Evolutionary conservation across 225 moss, liverwort and hornwort species (phyloP).

Genomic region (Pseudoscleropodium purum): DNA sequence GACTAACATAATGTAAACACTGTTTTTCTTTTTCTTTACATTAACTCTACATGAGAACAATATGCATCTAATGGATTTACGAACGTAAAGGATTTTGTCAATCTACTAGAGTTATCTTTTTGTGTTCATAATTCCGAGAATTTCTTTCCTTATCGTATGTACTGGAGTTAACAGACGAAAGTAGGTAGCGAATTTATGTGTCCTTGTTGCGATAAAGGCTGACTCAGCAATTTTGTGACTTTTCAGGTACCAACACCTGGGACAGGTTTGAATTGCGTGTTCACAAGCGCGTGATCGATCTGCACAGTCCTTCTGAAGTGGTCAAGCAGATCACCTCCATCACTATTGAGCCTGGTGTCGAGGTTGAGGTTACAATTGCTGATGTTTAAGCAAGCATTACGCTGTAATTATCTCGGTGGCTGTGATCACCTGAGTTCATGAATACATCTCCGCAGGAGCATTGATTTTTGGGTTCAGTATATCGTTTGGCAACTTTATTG

Average conservation of each 20-base stretch:
- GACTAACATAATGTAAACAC: background rate
- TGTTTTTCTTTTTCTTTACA: background rate
- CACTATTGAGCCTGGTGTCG: constrained; percentile 62
- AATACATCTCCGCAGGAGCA: background rate
- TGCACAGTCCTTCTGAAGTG: constrained; percentile 61
- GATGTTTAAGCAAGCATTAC: constrained; percentile 30
- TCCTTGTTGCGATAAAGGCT: background rate
- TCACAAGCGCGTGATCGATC: constrained; percentile 65
- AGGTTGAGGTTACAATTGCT: constrained; percentile 65
- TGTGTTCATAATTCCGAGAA: background rate
- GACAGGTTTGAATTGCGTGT: constrained; percentile 71
- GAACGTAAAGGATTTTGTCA: too few relatives aligned
- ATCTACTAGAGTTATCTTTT: too few relatives aligned
- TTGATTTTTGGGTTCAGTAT: background rate
- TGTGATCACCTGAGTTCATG: background rate
- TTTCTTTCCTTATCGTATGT: background rate
- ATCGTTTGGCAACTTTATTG: background rate
- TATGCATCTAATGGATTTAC: background rate
- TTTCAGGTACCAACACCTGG: constrained; percentile 77
- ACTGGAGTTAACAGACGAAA: background rate
- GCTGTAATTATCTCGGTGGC: background rate
- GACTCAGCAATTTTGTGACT: background rate
- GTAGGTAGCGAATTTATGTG: background rate
- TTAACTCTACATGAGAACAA: too few relatives aligned
- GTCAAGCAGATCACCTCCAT: constrained; percentile 69